Conservation (phyloP, 352 stramenopile genomes). For the Phytopythium litorale region DNA sequence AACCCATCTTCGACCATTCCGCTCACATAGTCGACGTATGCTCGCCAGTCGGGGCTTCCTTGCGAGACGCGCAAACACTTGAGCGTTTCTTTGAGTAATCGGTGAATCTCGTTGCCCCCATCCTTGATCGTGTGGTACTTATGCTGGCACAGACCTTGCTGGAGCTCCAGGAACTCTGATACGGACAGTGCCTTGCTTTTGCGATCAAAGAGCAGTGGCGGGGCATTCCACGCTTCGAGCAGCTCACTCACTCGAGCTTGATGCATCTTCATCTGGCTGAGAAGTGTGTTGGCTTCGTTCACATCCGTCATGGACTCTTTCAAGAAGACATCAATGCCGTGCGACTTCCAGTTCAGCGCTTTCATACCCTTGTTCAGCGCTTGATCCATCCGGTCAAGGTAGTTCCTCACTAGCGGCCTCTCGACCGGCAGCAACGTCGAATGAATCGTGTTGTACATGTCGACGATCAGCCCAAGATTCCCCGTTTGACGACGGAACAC, state of each 20-base stretch:
- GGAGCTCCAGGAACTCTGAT: conserved; percentile 86
- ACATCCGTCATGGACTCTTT: conserved; percentile 89
- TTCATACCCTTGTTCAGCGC: conserved; percentile 87
- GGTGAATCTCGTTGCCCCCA: conserved; percentile 83
- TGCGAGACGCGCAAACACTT: conserved; percentile 86
- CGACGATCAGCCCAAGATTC: conserved; percentile 91
- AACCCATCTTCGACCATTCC: conserved; percentile 87
- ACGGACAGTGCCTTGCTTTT: conserved; percentile 77
- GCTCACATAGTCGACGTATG: conserved; percentile 92
- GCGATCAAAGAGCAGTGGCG: conserved; percentile 83
- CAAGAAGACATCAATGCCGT: conserved; percentile 91
- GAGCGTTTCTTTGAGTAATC: conserved; percentile 89
- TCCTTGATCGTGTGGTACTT: conserved; percentile 90
- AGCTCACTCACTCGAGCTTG: conserved; percentile 78
- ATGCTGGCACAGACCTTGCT: conserved; percentile 58
- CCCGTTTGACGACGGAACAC: conserved; percentile 89
- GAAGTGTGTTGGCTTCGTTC: conserved; percentile 80
- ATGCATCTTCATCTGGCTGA: conserved; percentile 88
- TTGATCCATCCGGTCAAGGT: conserved; percentile 91
- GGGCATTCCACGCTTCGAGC: conserved; percentile 67
- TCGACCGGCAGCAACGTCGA: conserved; percentile 86
- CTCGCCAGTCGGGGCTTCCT: conserved; percentile 90
- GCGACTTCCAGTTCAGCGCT: conserved; percentile 91
- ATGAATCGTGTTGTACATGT: conserved; percentile 93
- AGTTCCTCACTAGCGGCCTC: conserved; percentile 79